Base-by-base conservation (phyloP, 352 stramenopile species). In the Phytophthora fragariae region DNA sequence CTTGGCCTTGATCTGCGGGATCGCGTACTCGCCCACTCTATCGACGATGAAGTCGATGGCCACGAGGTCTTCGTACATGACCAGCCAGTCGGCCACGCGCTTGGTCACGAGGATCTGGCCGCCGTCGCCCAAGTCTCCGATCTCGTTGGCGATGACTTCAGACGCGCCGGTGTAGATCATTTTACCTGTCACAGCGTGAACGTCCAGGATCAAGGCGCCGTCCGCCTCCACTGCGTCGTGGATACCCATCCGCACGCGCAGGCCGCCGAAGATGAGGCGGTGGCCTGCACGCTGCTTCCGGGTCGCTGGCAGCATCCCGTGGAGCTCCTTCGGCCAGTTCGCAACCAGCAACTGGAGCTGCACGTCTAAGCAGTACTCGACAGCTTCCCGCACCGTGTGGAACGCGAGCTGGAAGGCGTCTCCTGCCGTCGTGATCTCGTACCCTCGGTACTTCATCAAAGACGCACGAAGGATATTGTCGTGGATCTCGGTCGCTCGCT, bases 371-470 rank as follows among this genome's bases (percentile, higher is more conserved):
- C 81, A 89, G 37, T 91, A 91, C 41, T 86, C 83, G 10, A 91
- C 81, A 24, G 83, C 83, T 65, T 91, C 83, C 0, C 73, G 73
- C 14, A 89, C 79, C 10, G 77, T 87, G 58, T 91, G 83, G 58
- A 91, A 91, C 21, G 83, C 83, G n/a, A 91, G 63, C 60, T 91
- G 83, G 46, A 91, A 91, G 11, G 83, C 72, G 37, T 91, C 83
- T 0, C 83, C 83, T 24, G 71, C 74, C 12, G 83, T 91, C 12
- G 83, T 91, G 58, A 91, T 89, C 60, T 91, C 83, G 46, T 91
- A 91, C 17, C 83, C 83, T 71, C 79, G 69, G 57, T 90, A 83
- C 54, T 86, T 88, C 62, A 84, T 80, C 31, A 90, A 64, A 1
- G 75, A 79, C 10, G 80, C 65, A n/a, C 75, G 79, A 19, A 91